Conservation (phyloP, 2,329 filamentous ascomycete genomes). For the Penicillium rolfsii region DNA sequence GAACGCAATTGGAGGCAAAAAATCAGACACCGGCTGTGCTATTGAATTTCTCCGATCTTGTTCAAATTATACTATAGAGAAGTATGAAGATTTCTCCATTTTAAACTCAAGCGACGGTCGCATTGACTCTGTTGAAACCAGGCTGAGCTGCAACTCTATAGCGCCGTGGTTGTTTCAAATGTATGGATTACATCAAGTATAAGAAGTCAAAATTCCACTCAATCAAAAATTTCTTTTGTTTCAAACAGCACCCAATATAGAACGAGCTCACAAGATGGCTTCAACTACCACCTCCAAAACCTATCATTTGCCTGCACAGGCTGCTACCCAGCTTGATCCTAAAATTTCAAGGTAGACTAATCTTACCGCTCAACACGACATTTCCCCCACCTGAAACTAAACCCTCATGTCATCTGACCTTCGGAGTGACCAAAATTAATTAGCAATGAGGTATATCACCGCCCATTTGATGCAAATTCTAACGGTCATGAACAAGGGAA, state of each 20-base stretch:
- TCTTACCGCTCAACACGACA: neutral
- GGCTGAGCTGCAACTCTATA: constrained; percentile 10
- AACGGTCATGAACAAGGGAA: too few relatives aligned
- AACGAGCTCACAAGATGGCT: neutral
- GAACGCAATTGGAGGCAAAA: constrained; percentile 9
- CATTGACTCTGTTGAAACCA: neutral
- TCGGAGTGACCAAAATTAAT: neutral
- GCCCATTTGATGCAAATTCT: too few relatives aligned
- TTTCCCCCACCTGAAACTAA: neutral
- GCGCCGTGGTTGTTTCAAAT: constrained; percentile 3
- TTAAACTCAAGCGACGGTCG: constrained; percentile 1
- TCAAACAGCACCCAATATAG: neutral
- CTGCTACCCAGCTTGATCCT: neutral
- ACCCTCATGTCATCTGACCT: neutral
- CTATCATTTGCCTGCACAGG: neutral
- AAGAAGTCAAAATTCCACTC: neutral
- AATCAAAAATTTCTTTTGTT: neutral
- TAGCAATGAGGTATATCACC: neutral
- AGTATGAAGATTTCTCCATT: neutral
- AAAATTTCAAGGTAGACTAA: neutral
- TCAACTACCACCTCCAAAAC: neutral
- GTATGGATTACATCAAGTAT: neutral
- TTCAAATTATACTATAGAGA: constrained; percentile 4
- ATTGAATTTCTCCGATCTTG: constrained; percentile 16
- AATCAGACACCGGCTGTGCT: constrained; percentile 13